Conservation (phyloP, 116 monocot species). For the Papilionanthe hybrid region DNA sequence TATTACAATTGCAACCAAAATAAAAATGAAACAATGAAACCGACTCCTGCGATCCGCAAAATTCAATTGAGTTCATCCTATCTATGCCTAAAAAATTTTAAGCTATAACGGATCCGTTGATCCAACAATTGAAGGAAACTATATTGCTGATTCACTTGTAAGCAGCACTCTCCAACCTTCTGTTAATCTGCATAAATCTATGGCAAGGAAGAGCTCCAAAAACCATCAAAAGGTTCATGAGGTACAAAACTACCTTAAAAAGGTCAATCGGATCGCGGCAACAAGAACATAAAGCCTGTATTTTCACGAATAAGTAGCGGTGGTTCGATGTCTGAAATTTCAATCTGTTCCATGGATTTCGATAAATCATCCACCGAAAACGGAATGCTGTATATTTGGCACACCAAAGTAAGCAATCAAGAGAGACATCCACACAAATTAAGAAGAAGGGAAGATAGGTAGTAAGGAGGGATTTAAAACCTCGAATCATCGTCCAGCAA, state of each 20-base stretch:
- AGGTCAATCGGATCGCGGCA: conserved; percentile 53
- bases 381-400: conserved; percentile 66
- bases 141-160: neutral
- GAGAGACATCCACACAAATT: conserved; percentile 11
- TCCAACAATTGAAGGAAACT: neutral
- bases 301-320: conserved; percentile 85
- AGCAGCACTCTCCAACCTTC: neutral
- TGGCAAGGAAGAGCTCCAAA: neutral
- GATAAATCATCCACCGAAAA: conserved; percentile 97
- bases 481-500: conserved; percentile 95
- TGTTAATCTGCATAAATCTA: neutral
- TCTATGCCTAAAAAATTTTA: neutral
- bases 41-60: neutral
- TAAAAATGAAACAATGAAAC: too few relatives aligned
- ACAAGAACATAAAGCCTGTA: conserved; percentile 81
- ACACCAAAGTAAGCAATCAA: neutral
- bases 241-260: neutral
- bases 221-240: neutral
- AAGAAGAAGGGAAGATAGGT: neutral
- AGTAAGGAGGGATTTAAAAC: conserved; percentile 20
- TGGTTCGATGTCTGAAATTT: conserved; percentile 82
- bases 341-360: conserved; percentile 94
- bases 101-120: neutral
- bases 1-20: too few relatives aligned
- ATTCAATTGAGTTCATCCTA: neutral